Conservation (phyloP, 1,284 basidiomycete species). For the Pseudomicrostroma phylloplanum region DNA sequence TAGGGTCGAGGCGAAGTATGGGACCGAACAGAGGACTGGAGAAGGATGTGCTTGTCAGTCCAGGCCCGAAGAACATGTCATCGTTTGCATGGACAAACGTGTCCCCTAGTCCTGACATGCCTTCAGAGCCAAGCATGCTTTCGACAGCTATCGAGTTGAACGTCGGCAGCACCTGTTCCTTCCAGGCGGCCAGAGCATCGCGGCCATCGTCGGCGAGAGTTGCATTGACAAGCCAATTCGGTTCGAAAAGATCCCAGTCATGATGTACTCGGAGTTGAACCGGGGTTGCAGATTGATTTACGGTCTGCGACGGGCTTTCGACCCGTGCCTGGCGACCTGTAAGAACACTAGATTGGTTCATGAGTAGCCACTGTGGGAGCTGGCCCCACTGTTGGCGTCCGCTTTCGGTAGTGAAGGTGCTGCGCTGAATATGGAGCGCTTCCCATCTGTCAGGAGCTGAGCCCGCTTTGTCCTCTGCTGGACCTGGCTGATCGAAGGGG, state of each 20-base stretch:
- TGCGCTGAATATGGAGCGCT: neutral
- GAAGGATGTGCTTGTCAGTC: constrained; percentile 19
- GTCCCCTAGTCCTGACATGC: constrained; percentile 17
- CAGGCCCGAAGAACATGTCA: constrained; percentile 32
- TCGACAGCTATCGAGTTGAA: constrained; percentile 40
- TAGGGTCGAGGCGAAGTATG: constrained; percentile 31
- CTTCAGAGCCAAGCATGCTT: constrained; percentile 24
- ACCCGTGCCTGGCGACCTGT: constrained; percentile 18
- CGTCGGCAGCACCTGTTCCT: constrained; percentile 26
- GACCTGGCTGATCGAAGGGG: constrained; percentile 14
- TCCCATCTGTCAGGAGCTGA: constrained; percentile 3
- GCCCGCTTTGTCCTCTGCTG: neutral
- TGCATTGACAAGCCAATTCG: constrained; percentile 18
- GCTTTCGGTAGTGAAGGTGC: constrained; percentile 20
- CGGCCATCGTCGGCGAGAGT: neutral
- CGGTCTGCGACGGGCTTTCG: too few relatives aligned
- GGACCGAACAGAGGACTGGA: constrained; percentile 28
- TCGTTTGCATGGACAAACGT: constrained; percentile 32
- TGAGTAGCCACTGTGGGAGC: constrained; percentile 27
- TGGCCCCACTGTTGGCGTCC: constrained; percentile 29
- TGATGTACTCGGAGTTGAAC: constrained; percentile 24
- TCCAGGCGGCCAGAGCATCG: constrained; percentile 13
- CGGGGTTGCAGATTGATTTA: neutral
- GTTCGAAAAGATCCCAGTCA: constrained; percentile 30
- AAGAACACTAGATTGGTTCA: constrained; percentile 7